Base-by-base conservation (phyloP, 2,329 filamentous ascomycete species). In the Hyphodiscus sp. region DNA sequence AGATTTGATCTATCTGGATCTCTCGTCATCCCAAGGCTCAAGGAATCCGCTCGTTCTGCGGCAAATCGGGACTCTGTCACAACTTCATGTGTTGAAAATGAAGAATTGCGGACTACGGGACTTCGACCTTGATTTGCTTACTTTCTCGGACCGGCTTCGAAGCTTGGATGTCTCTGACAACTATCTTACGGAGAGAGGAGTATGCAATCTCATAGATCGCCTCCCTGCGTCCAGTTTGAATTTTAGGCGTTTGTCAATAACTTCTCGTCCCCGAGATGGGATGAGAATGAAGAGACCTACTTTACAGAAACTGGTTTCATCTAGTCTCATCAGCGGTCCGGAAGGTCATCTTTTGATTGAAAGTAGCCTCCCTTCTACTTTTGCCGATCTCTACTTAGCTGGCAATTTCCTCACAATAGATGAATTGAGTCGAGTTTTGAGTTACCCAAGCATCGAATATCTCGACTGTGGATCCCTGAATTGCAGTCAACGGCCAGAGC, bases 81-180 rank as follows among this genome's bases (percentile, higher is more conserved):
- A 61, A 15, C 44, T 62, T 13, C 45, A 52, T 20, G 54, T 62
- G 8, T 45, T 62, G 11, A 62, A 61, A 18, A 43, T 62, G 26
- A 51, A 49, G 6, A 52, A 55, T 38, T 62, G 58, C 47, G 57
- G 54, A 3, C 41, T 62, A 11, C 53, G 57, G 44, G 60, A 62
- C 41, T 53, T 58, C 20, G 57, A 62, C 48, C 26, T 58, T 3
- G 55, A 58, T 2, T 47, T 52, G 23, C 33, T 62, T 30, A 45
- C 29, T 13, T 61, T 62, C 13, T 38, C 33, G 16, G 16, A n/a
- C 16, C 33, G 33, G 33, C 33, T 38, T n/a, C 53, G 56, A 30
- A 61, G 59, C 48, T 26, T 61, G 30, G 59, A 61, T 51, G 45
- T 61, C 13, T 58, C 55, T 41, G 46, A 55, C 13, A 61, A 61